A percentile compares a stretch with the other conserved stretches of the same genome.
phyloP scores from a whole-genome alignment of 2,329 filamentous ascomycete genomes.

The Dryadomyces quercivorus region DNA sequence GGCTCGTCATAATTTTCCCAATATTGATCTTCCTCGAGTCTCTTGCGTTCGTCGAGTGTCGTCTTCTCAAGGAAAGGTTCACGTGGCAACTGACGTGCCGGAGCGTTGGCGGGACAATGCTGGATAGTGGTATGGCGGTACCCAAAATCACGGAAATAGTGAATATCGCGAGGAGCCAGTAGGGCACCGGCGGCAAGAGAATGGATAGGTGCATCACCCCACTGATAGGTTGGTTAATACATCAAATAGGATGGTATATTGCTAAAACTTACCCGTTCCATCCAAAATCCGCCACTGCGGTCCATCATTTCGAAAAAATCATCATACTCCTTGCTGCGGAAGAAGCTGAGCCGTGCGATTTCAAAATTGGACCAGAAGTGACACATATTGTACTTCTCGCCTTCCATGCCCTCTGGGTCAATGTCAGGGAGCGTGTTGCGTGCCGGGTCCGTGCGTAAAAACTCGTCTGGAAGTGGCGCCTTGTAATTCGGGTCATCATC shows the following conservation, averaged over 20 bases:
- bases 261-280: conserved; percentile 63
- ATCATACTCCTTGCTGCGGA: conserved; percentile 92
- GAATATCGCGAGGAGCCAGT: conserved; percentile 69
- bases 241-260: not conserved
- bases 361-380: conserved; percentile 99
- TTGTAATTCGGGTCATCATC: conserved; percentile 54
- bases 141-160: conserved; percentile 98
- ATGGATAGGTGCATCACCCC: conserved; percentile 97
- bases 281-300: conserved; percentile 95
- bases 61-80: conserved; percentile 73
- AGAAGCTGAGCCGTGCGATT: conserved; percentile 89
- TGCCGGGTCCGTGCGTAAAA: conserved; percentile 62
- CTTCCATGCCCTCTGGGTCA: conserved; percentile 89
- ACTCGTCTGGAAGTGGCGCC: conserved; percentile 65
- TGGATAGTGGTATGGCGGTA: conserved; percentile 98
- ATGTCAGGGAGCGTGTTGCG: conserved; percentile 63
- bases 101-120: conserved; percentile 94
- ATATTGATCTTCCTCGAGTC: conserved; percentile 87
- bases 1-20: conserved; percentile 80
- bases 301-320: conserved; percentile 99
- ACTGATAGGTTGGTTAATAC: conserved; percentile 40
- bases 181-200: conserved; percentile 89
- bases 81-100: conserved; percentile 70
- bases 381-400: conserved; percentile 99
- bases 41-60: conserved; percentile 68